phyloP scores from a whole-genome alignment of 176 grass and related monocot species.

The Areca catechu region DNA sequence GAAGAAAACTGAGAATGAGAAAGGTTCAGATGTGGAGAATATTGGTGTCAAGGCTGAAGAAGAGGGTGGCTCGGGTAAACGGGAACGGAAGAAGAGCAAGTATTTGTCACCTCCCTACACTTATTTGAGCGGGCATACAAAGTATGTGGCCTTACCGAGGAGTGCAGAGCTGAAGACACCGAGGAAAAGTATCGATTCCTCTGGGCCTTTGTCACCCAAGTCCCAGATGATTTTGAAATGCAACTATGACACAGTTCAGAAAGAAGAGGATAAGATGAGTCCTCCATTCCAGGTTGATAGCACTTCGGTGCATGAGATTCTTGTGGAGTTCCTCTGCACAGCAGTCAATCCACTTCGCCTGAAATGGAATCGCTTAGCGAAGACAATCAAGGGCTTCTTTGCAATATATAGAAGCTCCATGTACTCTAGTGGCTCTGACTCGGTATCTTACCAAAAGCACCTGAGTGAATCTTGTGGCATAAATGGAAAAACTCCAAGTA shows the following conservation, averaged over 20 bases:
- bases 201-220: background rate
- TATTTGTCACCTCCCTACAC: conserved; percentile 25
- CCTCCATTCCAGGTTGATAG: background rate
- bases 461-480: background rate
- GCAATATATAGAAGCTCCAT: conserved; percentile 14
- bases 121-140: background rate
- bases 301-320: conserved; percentile 9
- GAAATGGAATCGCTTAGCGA: conserved; percentile 9
- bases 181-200: background rate
- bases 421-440: conserved; percentile 5
- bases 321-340: conserved; percentile 17
- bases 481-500: background rate
- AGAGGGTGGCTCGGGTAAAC: conserved; percentile 7
- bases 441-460: conserved; percentile 14
- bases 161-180: conserved; percentile 13
- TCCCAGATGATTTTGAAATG: background rate
- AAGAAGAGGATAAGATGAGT: conserved; percentile 9
- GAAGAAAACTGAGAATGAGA: conserved; percentile 9
- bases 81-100: conserved; percentile 26
- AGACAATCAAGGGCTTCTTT: conserved; percentile 16
- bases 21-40: background rate
- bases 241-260: conserved; percentile 3
- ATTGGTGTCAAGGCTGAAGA: conserved; percentile 5
- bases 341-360: conserved; percentile 14
- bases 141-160: background rate